Conservation (phyloP, 805 yeast genomes). For the Kockiozyma suomiensis region DNA sequence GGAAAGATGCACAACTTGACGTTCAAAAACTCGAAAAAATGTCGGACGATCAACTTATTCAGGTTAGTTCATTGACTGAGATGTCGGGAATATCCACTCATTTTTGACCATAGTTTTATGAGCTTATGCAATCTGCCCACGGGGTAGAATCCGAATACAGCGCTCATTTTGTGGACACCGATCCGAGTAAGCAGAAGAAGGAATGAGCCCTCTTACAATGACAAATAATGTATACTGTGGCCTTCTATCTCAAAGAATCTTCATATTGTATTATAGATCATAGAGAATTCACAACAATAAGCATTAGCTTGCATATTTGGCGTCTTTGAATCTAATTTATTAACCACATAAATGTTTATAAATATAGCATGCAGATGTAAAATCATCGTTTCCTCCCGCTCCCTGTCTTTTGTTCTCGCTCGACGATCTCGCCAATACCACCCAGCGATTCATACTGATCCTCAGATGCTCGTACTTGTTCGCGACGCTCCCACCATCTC, state of each 20-base stretch:
- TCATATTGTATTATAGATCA: background rate
- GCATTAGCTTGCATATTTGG: no score
- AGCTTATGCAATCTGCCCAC: slow-evolving; percentile 50
- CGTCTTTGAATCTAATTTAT: background rate
- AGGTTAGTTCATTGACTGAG: slow-evolving; percentile 49
- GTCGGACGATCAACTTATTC: slow-evolving; percentile 89
- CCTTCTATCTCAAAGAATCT: background rate
- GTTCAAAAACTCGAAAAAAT: slow-evolving; percentile 71
- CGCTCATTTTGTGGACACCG: slow-evolving; percentile 17
- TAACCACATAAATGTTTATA: background rate
- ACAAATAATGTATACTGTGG: background rate
- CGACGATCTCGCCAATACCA: slow-evolving; percentile 86
- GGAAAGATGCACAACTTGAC: slow-evolving; percentile 67
- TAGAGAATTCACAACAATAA: no score
- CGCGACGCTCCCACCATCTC: slow-evolving; percentile 99
- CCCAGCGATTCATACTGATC: slow-evolving; percentile 88
- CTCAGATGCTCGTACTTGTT: slow-evolving; percentile 82
- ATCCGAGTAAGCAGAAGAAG: background rate
- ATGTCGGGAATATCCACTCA: background rate
- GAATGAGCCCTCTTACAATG: background rate
- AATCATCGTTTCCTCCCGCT: slow-evolving; percentile 24
- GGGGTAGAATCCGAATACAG: slow-evolving; percentile 42
- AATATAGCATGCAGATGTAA: background rate
- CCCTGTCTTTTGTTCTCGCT: slow-evolving; percentile 52
- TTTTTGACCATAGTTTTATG: slow-evolving; percentile 42